Percentiles rank a stretch among this genome's conserved stretches.
These are phyloP conservation scores for Nicotiana tomentosiformis DNA, from an alignment of 257 asterid genomes.

Conservation along the genomic window DNA sequence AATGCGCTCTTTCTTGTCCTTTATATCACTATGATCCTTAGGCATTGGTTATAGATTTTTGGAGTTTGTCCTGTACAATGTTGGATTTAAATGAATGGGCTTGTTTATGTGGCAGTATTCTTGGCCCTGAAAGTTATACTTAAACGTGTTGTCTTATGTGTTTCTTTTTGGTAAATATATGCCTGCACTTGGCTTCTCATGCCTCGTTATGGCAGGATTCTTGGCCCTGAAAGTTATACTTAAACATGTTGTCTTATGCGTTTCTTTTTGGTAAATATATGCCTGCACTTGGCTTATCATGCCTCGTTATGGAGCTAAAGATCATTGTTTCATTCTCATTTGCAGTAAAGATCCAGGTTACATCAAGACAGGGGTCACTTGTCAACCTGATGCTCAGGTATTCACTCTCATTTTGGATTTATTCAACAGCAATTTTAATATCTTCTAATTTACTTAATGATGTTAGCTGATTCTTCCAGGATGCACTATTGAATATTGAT, in stretches of 20 bases:
- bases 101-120: neutral
- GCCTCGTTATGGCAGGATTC: neutral
- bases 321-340: slow-evolving; percentile 26
- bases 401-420: slow-evolving; percentile 6
- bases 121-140: neutral
- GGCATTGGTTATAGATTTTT: neutral
- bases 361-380: slow-evolving; percentile 33
- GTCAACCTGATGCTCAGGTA: slow-evolving; percentile 67
- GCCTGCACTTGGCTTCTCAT: neutral
- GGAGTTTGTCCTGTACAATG: neutral
- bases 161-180: neutral
- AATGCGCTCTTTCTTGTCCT: slow-evolving; percentile 3
- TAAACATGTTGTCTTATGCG: neutral
- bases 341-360: slow-evolving; percentile 95
- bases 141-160: neutral
- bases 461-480: slow-evolving; percentile 40
- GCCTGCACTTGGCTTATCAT: neutral
- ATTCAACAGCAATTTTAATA: neutral
- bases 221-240: neutral
- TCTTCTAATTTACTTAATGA: slow-evolving; percentile 5
- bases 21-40: neutral
- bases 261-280: neutral
- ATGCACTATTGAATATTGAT: slow-evolving; percentile 74
- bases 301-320: slow-evolving; percentile 10
- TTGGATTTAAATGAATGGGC: neutral